phyloP scores from a whole-genome alignment of 768 basidiomycete species.

The Mycena metata region DNA sequence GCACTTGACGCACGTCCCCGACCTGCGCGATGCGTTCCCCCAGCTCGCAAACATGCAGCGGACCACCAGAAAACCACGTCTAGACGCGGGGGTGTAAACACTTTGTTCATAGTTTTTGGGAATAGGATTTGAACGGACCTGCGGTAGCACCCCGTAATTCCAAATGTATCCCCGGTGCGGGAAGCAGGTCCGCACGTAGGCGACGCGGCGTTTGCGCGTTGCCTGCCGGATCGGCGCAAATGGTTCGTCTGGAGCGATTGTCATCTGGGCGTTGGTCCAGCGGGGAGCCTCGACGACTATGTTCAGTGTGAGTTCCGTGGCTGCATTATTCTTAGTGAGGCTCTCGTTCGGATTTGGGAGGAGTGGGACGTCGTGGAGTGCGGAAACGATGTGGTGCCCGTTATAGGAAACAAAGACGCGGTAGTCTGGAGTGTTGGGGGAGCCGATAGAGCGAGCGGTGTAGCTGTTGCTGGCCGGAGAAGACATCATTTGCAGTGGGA shows the following conservation, averaged over 20 bases:
- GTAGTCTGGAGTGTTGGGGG: constrained; percentile 59
- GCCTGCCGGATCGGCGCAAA: constrained; percentile 91
- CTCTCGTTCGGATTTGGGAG: constrained; percentile 49
- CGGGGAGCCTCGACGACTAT: constrained; percentile 86
- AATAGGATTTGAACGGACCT: constrained; percentile 52
- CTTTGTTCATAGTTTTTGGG: no score
- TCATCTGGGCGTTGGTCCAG: constrained; percentile 91
- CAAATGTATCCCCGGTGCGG: constrained; percentile 89
- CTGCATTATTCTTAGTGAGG: constrained; percentile 64
- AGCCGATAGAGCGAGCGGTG: constrained; percentile 9
- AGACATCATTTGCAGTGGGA: not conserved
- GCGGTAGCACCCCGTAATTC: constrained; percentile 89
- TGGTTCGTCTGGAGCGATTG: constrained; percentile 80
- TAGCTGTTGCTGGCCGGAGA: constrained; percentile 8
- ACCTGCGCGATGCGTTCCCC: constrained; percentile 84
- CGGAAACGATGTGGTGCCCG: constrained; percentile 66
- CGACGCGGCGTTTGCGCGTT: constrained; percentile 63
- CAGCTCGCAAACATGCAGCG: constrained; percentile 83
- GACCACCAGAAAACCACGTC: constrained; percentile 31
- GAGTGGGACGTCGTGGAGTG: constrained; percentile 84
- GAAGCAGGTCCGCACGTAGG: constrained; percentile 88
- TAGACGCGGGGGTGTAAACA: not conserved
- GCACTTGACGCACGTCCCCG: constrained; percentile 87
- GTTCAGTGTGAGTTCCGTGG: constrained; percentile 77
- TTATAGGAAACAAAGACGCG: constrained; percentile 79